Base-by-base conservation (phyloP, 116 monocot genomes). In the Phalaenopsis hybrid region DNA sequence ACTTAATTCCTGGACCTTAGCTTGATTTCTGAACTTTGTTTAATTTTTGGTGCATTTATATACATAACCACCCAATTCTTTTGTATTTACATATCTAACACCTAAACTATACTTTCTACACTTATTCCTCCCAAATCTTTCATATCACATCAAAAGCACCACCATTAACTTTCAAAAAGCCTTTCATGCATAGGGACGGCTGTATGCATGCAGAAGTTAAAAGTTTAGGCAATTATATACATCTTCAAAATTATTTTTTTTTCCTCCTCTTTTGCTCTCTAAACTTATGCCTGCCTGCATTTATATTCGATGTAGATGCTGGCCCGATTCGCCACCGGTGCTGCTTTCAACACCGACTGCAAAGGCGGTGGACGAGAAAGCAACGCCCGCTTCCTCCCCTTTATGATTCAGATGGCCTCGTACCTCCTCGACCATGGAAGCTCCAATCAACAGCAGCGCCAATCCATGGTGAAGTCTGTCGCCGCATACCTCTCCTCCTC, bases 331-430 rank as follows among this genome's bases (percentile, higher is more conserved):
- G 98, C 98, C 4, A 95, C 95, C 16, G 89, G 95, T 2, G 92
- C 98, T 63, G 84, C 91, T 46, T 99, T 99, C 81, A 95, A 86
- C 72, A 81, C 67, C 1, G 98, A 99, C 84, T 41, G 90, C 83
- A 93, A 93, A 86, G 98, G 98, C 41, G 98, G 98, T 2, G 98
- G 98, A 5, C 84, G 83, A 75, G 95, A 99, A 77, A 99, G 98
- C 84, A 99, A 99, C 76, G 90, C 95, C 0, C 87, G 92, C 0
- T 81, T 93, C 82, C 88, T 99, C 13, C 98, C 92, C 0, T 99
- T 99, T 79, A 99, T 99, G 95, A 86, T 99, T 48, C 98, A 99
- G 73, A 99, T 99, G 98, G 98, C 95, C 5, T 90, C 85, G 4
- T 81, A 93, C 85, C 84, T 99, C 20, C 87, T 95, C 2, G 90